These are phyloP conservation scores for Chaetomiaceae sp. DNA, from an alignment of 2,329 filamentous ascomycete species.

Conservation along the genomic window DNA sequence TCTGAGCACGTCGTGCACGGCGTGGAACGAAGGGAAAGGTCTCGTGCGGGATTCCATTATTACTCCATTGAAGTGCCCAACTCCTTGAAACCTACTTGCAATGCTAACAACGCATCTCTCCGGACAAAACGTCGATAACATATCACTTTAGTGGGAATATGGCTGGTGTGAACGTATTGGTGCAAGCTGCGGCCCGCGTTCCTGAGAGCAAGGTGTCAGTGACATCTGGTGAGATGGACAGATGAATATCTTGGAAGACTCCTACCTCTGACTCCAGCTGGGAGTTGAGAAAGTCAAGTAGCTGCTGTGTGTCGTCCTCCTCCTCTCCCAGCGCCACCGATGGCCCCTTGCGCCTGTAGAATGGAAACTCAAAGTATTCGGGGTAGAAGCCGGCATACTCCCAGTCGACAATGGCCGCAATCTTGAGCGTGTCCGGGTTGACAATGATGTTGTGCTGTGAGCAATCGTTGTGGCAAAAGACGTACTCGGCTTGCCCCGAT, in stretches of 20 bases:
- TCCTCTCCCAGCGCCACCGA: slow-evolving; percentile 29
- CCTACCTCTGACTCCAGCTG: slow-evolving; percentile 4
- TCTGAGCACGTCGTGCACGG: too few species aligned
- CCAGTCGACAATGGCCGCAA: slow-evolving; percentile 29
- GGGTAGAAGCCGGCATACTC: slow-evolving; percentile 30
- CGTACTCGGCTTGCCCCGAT: slow-evolving; percentile 20
- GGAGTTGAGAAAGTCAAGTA: slow-evolving; percentile 15
- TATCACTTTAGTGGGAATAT: too few species aligned
- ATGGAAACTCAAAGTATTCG: slow-evolving; percentile 28
- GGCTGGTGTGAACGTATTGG: too few species aligned
- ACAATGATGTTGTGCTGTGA: slow-evolving; percentile 27
- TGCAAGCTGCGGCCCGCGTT: too few species aligned
- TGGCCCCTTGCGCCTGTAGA: slow-evolving; percentile 25
- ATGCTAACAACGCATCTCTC: too few species aligned
- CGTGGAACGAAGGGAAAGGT: too few species aligned
- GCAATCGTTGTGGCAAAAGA: slow-evolving; percentile 29
- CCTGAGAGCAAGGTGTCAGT: not conserved
- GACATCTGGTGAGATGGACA: not conserved
- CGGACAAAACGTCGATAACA: too few species aligned
- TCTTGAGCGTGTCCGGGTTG: slow-evolving; percentile 25
- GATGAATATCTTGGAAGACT: not conserved
- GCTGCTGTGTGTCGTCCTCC: slow-evolving; percentile 19
- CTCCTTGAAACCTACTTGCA: too few species aligned
- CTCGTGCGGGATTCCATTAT: too few species aligned
- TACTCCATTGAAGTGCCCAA: too few species aligned